A percentile compares a stretch with the other conserved stretches of the same genome.
These are phyloP conservation scores for Acanthamoeba sp. DNA, from an alignment of 208 protist genomes.

Conservation along the genomic window DNA sequence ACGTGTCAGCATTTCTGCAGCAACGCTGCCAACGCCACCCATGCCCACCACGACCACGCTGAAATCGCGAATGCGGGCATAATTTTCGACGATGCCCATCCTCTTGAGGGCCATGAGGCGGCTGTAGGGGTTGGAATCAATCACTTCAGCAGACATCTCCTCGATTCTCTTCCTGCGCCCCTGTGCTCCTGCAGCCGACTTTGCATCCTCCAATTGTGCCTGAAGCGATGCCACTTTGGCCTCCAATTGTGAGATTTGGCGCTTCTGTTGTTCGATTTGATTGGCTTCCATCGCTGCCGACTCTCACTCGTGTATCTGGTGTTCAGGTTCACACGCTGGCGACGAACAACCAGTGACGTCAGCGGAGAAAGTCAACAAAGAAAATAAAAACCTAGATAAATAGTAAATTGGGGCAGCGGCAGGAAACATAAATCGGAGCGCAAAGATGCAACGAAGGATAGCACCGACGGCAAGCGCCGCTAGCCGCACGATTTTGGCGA, in stretches of 20 bases:
- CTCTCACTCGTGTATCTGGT: too few relatives aligned
- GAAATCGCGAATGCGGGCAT: constrained; percentile 95
- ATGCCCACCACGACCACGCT: constrained; percentile 95
- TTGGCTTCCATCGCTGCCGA: background rate
- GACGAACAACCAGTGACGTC: too few relatives aligned
- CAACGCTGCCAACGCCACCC: constrained; percentile 96
- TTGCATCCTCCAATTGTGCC: background rate
- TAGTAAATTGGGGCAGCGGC: background rate
- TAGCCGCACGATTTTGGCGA: background rate
- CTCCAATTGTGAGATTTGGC: background rate
- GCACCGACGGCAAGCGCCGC: background rate
- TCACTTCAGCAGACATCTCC: constrained; percentile 93
- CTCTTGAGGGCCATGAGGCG: constrained; percentile 97
- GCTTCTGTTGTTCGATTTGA: background rate
- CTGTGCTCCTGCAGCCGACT: background rate
- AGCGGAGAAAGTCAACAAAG: background rate
- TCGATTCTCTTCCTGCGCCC: constrained; percentile 80
- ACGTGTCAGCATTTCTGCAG: constrained; percentile 98
- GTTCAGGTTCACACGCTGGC: too few relatives aligned
- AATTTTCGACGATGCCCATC: constrained; percentile 98
- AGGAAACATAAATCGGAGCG: background rate
- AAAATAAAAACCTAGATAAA: background rate
- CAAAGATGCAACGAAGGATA: background rate
- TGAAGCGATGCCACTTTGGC: background rate
- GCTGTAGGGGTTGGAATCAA: constrained; percentile 96